Evolutionary conservation across 495 filamentous ascomycete species (phyloP).

Genomic region (Stereocaulon alpinum): DNA sequence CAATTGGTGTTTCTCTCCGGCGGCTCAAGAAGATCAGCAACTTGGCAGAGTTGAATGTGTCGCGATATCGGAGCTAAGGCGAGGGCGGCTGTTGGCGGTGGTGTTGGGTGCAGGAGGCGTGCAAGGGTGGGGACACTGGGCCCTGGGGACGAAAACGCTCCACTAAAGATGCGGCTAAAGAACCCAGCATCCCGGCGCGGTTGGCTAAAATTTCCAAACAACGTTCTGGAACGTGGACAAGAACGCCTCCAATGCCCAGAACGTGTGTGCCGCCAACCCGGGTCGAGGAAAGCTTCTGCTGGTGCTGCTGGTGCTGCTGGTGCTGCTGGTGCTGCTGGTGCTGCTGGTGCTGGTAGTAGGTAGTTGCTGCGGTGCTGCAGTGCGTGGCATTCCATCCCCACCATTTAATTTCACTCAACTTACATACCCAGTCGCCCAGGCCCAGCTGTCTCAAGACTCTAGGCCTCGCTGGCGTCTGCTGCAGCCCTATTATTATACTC

Average conservation of each 20-base stretch:
- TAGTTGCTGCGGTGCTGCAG: not conserved
- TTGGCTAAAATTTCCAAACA: slow-evolving; percentile 3
- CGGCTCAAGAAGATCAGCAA: too few relatives aligned
- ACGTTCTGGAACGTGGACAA: slow-evolving; percentile 10
- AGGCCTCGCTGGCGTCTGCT: not conserved
- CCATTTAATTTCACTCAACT: not conserved
- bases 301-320: too few relatives aligned
- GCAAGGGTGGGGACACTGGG: not conserved
- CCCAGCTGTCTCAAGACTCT: not conserved
- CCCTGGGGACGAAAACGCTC: not conserved
- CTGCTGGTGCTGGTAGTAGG: too few relatives aligned
- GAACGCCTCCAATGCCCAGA: not conserved
- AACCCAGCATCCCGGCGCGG: slow-evolving; percentile 2
- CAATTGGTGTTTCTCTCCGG: too few relatives aligned
- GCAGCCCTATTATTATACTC: not conserved
- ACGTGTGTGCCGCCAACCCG: not conserved
- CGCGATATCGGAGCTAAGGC: not conserved
- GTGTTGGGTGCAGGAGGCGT: not conserved
- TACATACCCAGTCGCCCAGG: not conserved
- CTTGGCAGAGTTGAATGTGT: too few relatives aligned
- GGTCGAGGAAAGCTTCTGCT: not conserved
- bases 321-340: too few relatives aligned
- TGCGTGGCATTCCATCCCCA: not conserved
- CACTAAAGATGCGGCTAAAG: not conserved
- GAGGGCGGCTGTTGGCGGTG: not conserved